These are phyloP conservation scores for Aspergillus sp. DNA, from an alignment of 2,329 filamentous ascomycete genomes.

Conservation along the genomic window DNA sequence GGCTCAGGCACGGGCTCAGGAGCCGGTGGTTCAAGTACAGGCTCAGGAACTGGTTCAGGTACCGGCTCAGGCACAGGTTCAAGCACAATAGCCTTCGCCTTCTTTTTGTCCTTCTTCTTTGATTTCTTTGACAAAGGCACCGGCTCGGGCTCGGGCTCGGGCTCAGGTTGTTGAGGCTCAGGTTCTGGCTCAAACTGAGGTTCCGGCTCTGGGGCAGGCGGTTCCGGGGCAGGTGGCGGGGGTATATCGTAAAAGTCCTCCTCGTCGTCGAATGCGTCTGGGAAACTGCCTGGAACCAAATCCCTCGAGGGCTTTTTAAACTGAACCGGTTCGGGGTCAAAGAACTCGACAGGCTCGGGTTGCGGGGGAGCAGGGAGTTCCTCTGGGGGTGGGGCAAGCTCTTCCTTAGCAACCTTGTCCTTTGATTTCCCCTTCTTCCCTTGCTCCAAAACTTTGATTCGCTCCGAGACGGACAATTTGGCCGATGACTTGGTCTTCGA, in stretches of 20 bases:
- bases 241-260: slow-evolving; percentile 35
- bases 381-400: slow-evolving; percentile 20
- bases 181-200: slow-evolving; percentile 21
- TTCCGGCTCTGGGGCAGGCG: slow-evolving; percentile 22
- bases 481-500: slow-evolving; percentile 45
- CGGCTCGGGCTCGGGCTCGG: slow-evolving; percentile 34
- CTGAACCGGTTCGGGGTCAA: slow-evolving; percentile 29
- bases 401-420: slow-evolving; percentile 31
- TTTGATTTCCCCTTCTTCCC: slow-evolving; percentile 43
- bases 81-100: slow-evolving; percentile 15
- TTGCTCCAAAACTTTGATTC: slow-evolving; percentile 53
- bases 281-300: slow-evolving; percentile 61
- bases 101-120: slow-evolving; percentile 25
- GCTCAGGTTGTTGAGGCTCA: slow-evolving; percentile 22
- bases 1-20: slow-evolving; percentile 30
- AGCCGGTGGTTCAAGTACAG: slow-evolving; percentile 27
- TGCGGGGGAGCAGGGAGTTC: slow-evolving; percentile 19
- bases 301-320: slow-evolving; percentile 42
- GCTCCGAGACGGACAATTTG: slow-evolving; percentile 55
- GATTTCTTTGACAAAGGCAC: slow-evolving; percentile 25
- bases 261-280: slow-evolving; percentile 53
- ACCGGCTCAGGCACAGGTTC: slow-evolving; percentile 21
- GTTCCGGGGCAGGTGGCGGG: slow-evolving; percentile 27
- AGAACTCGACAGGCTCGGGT: slow-evolving; percentile 10
- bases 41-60: slow-evolving; percentile 33